Evolutionary conservation across 192 early-diverging fungal genomes (phyloP).

Genomic region (Obelidium mucronatum): DNA sequence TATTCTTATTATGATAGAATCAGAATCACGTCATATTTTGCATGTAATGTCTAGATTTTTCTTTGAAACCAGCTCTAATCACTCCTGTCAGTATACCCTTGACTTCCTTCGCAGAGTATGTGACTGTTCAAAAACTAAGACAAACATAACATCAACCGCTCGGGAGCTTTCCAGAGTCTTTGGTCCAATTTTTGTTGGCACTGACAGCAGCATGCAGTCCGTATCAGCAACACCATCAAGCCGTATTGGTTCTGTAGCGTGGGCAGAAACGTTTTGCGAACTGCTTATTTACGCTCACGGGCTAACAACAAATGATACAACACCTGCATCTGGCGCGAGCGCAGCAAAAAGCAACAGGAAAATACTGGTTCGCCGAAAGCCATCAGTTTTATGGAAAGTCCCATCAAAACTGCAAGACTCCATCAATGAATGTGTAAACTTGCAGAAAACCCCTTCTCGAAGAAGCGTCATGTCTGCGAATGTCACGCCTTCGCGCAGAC

Average conservation of each 20-base stretch:
- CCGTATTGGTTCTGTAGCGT: background rate
- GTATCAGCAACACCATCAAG: background rate
- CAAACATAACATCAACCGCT: background rate
- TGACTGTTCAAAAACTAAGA: background rate
- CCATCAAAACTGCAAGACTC: constrained; percentile 8
- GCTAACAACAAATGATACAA: background rate
- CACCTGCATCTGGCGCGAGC: background rate
- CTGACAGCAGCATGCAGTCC: background rate
- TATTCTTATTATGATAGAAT: constrained; percentile 19
- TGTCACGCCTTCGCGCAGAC: constrained; percentile 7
- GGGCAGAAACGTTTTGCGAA: constrained; percentile 24
- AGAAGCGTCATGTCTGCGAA: constrained; percentile 9
- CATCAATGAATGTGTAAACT: constrained; percentile 12
- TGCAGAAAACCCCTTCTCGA: constrained; percentile 14
- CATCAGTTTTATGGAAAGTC: constrained; percentile 2
- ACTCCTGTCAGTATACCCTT: constrained; percentile 18
- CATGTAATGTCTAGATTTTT: constrained; percentile 4
- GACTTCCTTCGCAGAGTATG: constrained; percentile 34
- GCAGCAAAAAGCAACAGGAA: background rate
- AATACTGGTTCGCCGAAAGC: background rate
- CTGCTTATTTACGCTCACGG: constrained; percentile 28
- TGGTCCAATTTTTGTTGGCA: constrained; percentile 15
- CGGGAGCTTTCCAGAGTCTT: constrained; percentile 20
- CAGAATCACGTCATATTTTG: constrained; percentile 25
- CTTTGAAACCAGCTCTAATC: background rate